These are phyloP conservation scores for Phytophthora sp. DNA, from an alignment of 352 stramenopile species.

Conservation along the genomic window DNA sequence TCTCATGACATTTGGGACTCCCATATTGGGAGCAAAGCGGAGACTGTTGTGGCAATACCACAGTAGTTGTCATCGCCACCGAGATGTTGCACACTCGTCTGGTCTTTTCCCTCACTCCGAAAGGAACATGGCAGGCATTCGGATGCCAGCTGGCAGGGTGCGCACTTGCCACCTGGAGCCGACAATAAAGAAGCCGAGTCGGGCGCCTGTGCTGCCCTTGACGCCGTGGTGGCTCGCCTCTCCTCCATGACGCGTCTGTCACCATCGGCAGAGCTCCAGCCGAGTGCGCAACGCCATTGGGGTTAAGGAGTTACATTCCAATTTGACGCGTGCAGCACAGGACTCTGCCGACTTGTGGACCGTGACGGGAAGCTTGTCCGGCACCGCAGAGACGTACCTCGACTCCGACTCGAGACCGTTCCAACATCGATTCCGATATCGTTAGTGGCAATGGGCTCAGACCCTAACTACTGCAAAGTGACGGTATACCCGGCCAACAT, in stretches of 20 bases:
- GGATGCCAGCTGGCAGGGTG: constrained; percentile 27
- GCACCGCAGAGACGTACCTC: background rate
- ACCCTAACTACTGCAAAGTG: constrained; percentile 65
- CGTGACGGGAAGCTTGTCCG: constrained; percentile 1
- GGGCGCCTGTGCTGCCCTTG: constrained; percentile 6
- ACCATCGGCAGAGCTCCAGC: background rate
- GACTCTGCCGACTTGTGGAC: constrained; percentile 17
- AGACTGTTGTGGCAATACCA: constrained; percentile 10
- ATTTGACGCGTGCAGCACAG: constrained; percentile 32
- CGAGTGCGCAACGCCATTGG: background rate
- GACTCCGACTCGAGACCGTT: background rate
- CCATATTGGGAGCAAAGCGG: constrained; percentile 3
- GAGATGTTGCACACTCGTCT: constrained; percentile 20
- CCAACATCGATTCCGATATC: constrained; percentile 16
- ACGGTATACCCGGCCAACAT: constrained; percentile 44
- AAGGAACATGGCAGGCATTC: constrained; percentile 18
- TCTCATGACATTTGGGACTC: too few relatives aligned
- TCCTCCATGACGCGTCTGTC: constrained; percentile 17
- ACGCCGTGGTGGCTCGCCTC: constrained; percentile 17
- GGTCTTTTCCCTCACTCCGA: constrained; percentile 20
- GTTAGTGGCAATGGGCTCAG: constrained; percentile 37
- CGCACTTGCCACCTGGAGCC: constrained; percentile 22
- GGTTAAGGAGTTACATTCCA: constrained; percentile 36
- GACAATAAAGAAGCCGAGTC: constrained; percentile 30
- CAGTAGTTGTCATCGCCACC: constrained; percentile 7